Conservation (phyloP, 352 stramenopile genomes). For the Peronosclerospora sorghi region DNA sequence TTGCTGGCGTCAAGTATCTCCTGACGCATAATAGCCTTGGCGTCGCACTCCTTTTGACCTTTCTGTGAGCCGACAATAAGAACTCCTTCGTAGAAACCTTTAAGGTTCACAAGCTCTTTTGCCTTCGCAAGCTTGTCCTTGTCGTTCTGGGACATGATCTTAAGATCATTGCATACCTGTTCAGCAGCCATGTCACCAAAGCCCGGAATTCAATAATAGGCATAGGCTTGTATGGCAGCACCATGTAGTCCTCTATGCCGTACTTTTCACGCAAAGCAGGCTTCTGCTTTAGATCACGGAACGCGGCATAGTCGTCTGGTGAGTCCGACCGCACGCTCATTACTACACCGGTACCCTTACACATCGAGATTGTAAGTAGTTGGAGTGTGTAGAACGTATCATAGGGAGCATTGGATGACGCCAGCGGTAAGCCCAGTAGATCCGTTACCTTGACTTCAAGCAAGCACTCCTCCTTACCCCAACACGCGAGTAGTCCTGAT, state of each 20-base stretch:
- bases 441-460: conserved; percentile 92
- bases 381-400: conserved; percentile 99
- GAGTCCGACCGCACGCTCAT: conserved; percentile 98
- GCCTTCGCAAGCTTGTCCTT: conserved; percentile 97
- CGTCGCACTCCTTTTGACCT: conserved; percentile 93
- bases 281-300: conserved; percentile 99
- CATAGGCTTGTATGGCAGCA: conserved; percentile 96
- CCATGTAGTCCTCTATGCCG: conserved; percentile 96
- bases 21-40: conserved; percentile 94
- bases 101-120: conserved; percentile 98
- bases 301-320: conserved; percentile 97
- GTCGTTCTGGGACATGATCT: conserved; percentile 98
- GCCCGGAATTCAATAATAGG: conserved; percentile 99
- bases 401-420: conserved; percentile 93
- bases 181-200: conserved; percentile 94
- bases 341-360: conserved; percentile 98
- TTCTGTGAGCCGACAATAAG: conserved; percentile 97
- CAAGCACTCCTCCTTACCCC: conserved; percentile 83
- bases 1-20: conserved; percentile 92
- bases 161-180: conserved; percentile 94
- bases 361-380: conserved; percentile 98
- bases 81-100: conserved; percentile 98
- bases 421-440: conserved; percentile 92
- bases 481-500: conserved; percentile 89
- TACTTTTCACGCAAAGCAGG: conserved; percentile 97